Evolutionary conservation across 306 rosid species (phyloP).

Genomic region (Ammopiptanthus mongolicus): DNA sequence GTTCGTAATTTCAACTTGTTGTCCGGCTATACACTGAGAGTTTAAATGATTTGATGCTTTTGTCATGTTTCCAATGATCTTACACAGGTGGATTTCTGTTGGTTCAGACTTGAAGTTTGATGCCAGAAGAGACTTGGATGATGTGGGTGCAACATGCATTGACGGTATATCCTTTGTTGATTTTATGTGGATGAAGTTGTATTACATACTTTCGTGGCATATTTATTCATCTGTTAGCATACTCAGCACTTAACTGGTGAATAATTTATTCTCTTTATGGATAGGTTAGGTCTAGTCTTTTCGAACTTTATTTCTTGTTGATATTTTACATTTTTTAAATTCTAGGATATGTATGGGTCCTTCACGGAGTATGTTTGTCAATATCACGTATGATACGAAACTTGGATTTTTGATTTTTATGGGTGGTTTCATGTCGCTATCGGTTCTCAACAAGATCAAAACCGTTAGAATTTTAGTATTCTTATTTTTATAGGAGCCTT

Average conservation of each 20-base stretch:
- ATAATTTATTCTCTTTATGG: background rate
- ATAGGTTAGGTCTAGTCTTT: background rate
- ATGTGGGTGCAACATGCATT: constrained; percentile 70
- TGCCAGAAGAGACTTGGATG: constrained; percentile 97
- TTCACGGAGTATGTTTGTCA: background rate
- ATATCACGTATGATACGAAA: background rate
- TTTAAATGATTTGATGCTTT: constrained; percentile 34
- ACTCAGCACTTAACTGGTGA: background rate
- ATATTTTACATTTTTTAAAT: background rate
- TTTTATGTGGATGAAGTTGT: constrained; percentile 5
- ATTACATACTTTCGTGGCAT: background rate
- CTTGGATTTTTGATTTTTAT: background rate
- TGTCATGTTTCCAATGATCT: constrained; percentile 33
- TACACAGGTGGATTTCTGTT: constrained; percentile 96
- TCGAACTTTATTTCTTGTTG: background rate
- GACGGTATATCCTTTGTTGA: constrained; percentile 47
- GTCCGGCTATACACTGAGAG: background rate
- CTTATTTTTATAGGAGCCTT: background rate
- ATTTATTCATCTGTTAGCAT: background rate
- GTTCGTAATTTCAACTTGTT: constrained; percentile 2
- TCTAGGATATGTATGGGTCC: background rate
- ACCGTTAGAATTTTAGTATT: background rate
- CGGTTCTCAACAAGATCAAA: background rate
- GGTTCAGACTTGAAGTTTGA: constrained; percentile 99
- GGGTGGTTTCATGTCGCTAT: constrained; percentile 9